Conservation (phyloP, 768 basidiomycete genomes). For the Paxillus involutus region DNA sequence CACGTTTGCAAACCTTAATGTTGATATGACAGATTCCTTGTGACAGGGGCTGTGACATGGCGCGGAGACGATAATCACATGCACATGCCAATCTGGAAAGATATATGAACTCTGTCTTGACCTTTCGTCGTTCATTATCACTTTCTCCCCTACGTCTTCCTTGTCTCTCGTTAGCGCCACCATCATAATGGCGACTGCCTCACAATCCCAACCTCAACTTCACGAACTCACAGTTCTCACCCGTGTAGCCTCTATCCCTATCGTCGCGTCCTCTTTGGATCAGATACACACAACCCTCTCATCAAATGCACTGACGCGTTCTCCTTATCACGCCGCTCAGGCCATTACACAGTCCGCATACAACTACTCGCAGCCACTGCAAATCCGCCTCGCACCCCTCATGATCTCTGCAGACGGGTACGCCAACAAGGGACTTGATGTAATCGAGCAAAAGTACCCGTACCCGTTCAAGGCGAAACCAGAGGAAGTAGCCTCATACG, state of each 20-base stretch:
- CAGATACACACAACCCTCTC: slow-evolving; percentile 60
- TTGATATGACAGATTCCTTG: too few relatives aligned
- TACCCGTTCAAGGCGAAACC: slow-evolving; percentile 75
- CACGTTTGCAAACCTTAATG: too few relatives aligned
- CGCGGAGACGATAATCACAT: slow-evolving; percentile 21
- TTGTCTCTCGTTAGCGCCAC: background rate
- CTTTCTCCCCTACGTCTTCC: slow-evolving; percentile 1
- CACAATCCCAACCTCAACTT: slow-evolving; percentile 18
- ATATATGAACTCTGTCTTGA: slow-evolving; percentile 10
- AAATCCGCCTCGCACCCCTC: slow-evolving; percentile 62
- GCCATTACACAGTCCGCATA: slow-evolving; percentile 57
- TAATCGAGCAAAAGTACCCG: slow-evolving; percentile 69
- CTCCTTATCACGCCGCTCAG: slow-evolving; percentile 66
- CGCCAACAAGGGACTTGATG: slow-evolving; percentile 76
- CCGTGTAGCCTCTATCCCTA: slow-evolving; percentile 72
- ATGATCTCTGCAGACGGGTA: slow-evolving; percentile 61
- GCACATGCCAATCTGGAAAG: background rate
- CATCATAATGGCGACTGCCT: slow-evolving; percentile 37
- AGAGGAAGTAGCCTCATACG: slow-evolving; percentile 63
- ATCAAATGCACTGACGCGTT: slow-evolving; percentile 59
- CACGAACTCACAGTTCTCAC: slow-evolving; percentile 62
- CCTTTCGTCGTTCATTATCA: slow-evolving; percentile 5
- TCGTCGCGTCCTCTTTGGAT: slow-evolving; percentile 63
- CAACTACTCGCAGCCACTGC: slow-evolving; percentile 64
- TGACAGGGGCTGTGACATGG: too few relatives aligned